A percentile compares a stretch with the other conserved stretches of the same genome.
Evolutionary conservation across 257 asterid species (phyloP).

Genomic region (Echium plantagineum): DNA sequence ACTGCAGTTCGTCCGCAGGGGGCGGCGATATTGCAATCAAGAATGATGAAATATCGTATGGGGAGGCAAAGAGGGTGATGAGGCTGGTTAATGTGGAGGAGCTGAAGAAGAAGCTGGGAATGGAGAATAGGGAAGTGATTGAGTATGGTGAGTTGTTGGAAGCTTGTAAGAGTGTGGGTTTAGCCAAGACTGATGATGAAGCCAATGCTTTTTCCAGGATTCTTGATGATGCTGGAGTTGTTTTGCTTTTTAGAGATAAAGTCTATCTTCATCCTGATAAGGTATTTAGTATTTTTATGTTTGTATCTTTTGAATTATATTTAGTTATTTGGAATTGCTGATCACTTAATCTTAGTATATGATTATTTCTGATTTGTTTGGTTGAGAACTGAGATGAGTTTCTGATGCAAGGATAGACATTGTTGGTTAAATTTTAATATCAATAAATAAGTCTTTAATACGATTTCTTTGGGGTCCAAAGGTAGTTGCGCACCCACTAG

Average conservation of each 20-base stretch:
- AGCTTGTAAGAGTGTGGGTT: constrained; percentile 59
- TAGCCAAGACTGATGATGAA: constrained; percentile 55
- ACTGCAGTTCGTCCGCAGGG: constrained; percentile 1
- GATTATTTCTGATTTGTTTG: not conserved
- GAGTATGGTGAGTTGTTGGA: constrained; percentile 46
- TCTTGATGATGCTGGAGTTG: constrained; percentile 87
- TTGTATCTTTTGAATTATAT: too few relatives aligned
- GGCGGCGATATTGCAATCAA: not conserved
- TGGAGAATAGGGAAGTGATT: constrained; percentile 62
- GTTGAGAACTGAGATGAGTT: not conserved
- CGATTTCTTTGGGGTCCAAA: not conserved
- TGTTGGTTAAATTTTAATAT: not conserved
- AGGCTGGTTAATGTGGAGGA: constrained; percentile 80
- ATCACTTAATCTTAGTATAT: too few relatives aligned
- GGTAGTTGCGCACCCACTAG: too few relatives aligned
- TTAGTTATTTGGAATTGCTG: not conserved
- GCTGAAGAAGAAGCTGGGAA: constrained; percentile 57
- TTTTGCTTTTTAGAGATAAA: constrained; percentile 73
- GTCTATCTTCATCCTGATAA: constrained; percentile 86
- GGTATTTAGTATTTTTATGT: too few relatives aligned
- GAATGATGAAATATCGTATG: constrained; percentile 32
- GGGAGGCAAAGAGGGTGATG: constrained; percentile 83
- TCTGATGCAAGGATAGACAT: not conserved
- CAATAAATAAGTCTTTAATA: not conserved
- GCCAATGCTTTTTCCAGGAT: constrained; percentile 69